These are phyloP conservation scores for Diaporthe sp. DNA, from an alignment of 2,329 filamentous ascomycete genomes.

Conservation along the genomic window DNA sequence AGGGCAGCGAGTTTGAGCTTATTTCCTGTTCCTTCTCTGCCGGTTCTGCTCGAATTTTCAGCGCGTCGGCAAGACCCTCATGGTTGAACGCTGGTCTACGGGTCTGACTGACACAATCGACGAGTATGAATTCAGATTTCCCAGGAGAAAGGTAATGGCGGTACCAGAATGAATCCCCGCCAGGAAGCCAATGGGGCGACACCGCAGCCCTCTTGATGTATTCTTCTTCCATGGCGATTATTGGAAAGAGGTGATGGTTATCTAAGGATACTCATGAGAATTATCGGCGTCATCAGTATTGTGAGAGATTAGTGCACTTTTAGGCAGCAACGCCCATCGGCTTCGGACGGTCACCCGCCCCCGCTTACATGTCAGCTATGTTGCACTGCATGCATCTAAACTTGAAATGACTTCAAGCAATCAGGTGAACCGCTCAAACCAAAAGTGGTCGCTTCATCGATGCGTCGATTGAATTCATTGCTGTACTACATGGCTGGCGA, in stretches of 20 bases:
- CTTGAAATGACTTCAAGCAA: not conserved
- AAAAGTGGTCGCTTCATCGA: not conserved
- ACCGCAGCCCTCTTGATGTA: slow-evolving; percentile 6
- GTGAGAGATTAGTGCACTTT: not conserved
- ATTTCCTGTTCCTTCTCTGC: not conserved
- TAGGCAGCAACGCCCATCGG: not conserved
- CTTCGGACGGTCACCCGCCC: not conserved
- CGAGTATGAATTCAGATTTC: not conserved
- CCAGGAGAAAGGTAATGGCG: not conserved
- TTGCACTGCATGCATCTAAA: too few relatives aligned
- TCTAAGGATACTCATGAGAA: not conserved
- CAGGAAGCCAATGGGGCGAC: not conserved
- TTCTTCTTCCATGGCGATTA: slow-evolving; percentile 2
- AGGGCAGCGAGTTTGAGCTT: not conserved
- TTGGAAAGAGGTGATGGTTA: not conserved
- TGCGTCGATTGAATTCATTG: not conserved
- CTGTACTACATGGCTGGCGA: not conserved
- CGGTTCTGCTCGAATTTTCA: not conserved
- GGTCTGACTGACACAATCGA: not conserved
- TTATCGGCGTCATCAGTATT: too few relatives aligned
- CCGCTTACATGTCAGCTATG: not conserved
- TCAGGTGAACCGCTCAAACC: not conserved
- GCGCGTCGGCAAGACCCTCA: not conserved
- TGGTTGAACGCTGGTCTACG: not conserved
- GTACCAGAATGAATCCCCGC: not conserved